Evolutionary conservation across 192 early-diverging fungal species (phyloP), one percentile per base, ranked within the genome.

Genomic region (Coemansia sp.): DNA sequence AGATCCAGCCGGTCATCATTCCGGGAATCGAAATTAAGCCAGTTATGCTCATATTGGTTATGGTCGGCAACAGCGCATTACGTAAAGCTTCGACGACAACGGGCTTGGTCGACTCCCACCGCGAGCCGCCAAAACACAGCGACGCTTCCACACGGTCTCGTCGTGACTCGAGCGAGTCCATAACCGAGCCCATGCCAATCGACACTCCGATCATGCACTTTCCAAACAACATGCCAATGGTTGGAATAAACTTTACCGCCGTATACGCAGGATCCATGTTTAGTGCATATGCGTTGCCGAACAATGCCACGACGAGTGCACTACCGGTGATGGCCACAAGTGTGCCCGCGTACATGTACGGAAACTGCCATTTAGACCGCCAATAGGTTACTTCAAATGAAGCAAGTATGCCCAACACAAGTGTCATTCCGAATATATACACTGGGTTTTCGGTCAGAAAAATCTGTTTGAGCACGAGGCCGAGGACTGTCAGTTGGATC

Each of bases 11-110:
- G 0, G 89, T 92, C 93, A 95, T 93, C 84, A 91, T 84, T 8
- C 90, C 93, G 0, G 93, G 93, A 52, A 95, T 95, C 15, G 92
- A 91, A 27, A 95, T 90, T 50, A 95, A 67, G 4, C 92, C 93
- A 41, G 91, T 90, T 29, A 93, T 87, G 60, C 87, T 84, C 88
- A 94, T 90, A 23, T 86, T 84, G 65, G 91, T 92, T 19, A 95
- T 86, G 0, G 87, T 86, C 2, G 94, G 94, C 53, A 93, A 62
- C 68, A 93, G 79, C n/a, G 94, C 91, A 12, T 79, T 72, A 8
- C 87, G 70, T 49, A 93, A 83, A 1, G 90, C 85, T 7, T 93
- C 90, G 12, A 88, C 68, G 0, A 85, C 87, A 14, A 94, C 73
- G 0, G 92, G 92, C 49, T 85, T 82, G 12, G 85, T 85, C 2